Evolutionary conservation across 225 moss, liverwort and hornwort species (phyloP).

Genomic region (Asterella californica): DNA sequence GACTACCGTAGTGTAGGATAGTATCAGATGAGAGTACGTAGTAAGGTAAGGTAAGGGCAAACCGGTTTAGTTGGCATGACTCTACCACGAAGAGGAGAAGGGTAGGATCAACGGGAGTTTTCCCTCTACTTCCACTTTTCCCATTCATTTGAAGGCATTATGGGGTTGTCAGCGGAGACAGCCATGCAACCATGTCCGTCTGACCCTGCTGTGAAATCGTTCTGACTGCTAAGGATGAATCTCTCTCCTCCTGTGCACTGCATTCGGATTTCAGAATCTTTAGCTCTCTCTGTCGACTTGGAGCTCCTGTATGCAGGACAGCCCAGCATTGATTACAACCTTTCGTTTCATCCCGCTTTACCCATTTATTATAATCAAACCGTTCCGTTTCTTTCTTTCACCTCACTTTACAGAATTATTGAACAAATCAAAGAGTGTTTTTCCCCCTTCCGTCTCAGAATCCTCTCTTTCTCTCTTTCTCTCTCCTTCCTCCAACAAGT

Average conservation of each 20-base stretch:
- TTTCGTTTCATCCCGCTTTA: neutral
- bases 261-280: neutral
- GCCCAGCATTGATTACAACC: constrained; percentile 7
- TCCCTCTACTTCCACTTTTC: neutral
- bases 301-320: constrained; percentile 6
- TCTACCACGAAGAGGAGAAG: neutral
- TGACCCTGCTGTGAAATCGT: neutral
- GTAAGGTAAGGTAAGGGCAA: neutral
- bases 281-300: constrained; percentile 2
- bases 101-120: neutral
- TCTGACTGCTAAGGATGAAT: constrained; percentile 1
- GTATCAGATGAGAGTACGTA: neutral
- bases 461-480: neutral
- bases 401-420: neutral
- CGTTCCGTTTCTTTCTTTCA: neutral
- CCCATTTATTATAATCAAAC: neutral
- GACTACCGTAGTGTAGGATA: too few species aligned
- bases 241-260: neutral
- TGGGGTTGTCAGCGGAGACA: neutral
- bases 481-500: neutral
- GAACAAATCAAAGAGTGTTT: neutral
- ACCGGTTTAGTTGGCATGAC: neutral
- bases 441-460: neutral
- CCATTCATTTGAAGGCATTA: neutral
- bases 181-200: neutral